phyloP scores from a whole-genome alignment of 2,329 filamentous ascomycete genomes.

The Cryphonectria japonica region DNA sequence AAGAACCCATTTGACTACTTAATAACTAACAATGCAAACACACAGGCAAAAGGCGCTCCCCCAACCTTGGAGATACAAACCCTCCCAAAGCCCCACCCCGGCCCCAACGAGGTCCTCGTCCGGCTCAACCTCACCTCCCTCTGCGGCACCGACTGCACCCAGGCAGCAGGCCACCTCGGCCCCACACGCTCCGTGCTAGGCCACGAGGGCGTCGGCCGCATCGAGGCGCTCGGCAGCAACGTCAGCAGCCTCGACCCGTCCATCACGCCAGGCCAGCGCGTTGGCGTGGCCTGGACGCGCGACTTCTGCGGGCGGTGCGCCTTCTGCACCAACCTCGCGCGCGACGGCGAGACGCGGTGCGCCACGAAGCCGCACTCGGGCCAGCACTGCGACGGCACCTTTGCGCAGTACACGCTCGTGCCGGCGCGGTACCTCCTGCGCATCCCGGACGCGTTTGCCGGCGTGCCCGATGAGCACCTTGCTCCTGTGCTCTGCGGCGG shows the following conservation, averaged over 20 bases:
- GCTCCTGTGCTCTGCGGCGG: conserved; percentile 49
- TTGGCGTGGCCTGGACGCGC: conserved; percentile 46
- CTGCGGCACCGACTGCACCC: conserved; percentile 45
- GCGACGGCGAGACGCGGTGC: conserved; percentile 44
- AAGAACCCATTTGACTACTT: too few species aligned
- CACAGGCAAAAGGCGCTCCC: conserved; percentile 16
- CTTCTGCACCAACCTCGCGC: conserved; percentile 34
- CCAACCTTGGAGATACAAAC: conserved; percentile 32
- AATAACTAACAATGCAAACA: background rate
- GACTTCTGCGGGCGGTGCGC: conserved; percentile 43
- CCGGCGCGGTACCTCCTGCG: conserved; percentile 41
- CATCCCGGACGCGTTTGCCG: conserved; percentile 37
- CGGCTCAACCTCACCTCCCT: conserved; percentile 42
- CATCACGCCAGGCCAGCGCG: conserved; percentile 39
- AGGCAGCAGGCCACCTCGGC: conserved; percentile 44
- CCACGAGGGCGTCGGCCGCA: conserved; percentile 49
- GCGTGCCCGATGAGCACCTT: conserved; percentile 40
- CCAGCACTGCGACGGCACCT: conserved; percentile 41
- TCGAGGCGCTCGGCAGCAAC: conserved; percentile 43
- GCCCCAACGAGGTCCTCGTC: conserved; percentile 41
- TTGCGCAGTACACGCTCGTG: conserved; percentile 44
- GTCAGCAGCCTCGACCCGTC: conserved; percentile 34
- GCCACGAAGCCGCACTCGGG: conserved; percentile 40
- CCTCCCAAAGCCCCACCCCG: conserved; percentile 35
- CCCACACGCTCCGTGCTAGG: conserved; percentile 43